Conservation (phyloP, 2,329 filamentous ascomycete species). For the Epicoccum nigrum region DNA sequence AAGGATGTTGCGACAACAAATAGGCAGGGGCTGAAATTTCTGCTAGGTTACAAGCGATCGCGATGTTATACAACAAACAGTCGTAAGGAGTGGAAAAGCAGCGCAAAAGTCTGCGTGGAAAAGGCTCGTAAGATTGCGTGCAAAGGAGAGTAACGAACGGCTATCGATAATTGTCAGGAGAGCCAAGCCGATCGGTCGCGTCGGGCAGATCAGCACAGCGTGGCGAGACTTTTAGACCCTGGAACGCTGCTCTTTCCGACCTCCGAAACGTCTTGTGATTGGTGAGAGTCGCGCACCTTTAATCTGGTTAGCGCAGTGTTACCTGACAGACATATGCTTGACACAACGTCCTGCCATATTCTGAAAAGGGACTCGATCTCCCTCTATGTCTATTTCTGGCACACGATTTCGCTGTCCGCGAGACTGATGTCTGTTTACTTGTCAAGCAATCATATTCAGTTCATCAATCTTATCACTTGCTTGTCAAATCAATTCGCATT, state of each 20-base stretch:
- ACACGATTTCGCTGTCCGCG: too few species aligned
- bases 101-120: slow-evolving; percentile 3
- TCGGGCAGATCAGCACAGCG: slow-evolving; percentile 18
- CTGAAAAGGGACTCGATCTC: too few species aligned
- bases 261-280: slow-evolving; percentile 7
- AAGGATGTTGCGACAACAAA: background rate
- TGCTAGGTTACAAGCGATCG: background rate
- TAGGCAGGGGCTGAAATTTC: background rate
- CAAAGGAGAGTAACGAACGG: slow-evolving; percentile 5
- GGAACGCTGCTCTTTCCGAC: slow-evolving; percentile 6
- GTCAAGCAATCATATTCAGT: too few species aligned
- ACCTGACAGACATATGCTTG: too few species aligned
- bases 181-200: slow-evolving; percentile 16
- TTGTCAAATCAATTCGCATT: too few species aligned
- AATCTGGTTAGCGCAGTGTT: too few species aligned
- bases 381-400: too few species aligned
- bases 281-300: too few species aligned
- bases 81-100: slow-evolving; percentile 1
- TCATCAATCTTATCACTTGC: too few species aligned
- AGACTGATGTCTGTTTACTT: too few species aligned
- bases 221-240: slow-evolving; percentile 17
- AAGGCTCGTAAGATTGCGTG: slow-evolving; percentile 14
- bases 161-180: slow-evolving; percentile 18
- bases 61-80: background rate
- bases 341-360: too few species aligned